Conservation (phyloP, 225 moss, liverwort and hornwort species). For the Pleurozium schreberi region DNA sequence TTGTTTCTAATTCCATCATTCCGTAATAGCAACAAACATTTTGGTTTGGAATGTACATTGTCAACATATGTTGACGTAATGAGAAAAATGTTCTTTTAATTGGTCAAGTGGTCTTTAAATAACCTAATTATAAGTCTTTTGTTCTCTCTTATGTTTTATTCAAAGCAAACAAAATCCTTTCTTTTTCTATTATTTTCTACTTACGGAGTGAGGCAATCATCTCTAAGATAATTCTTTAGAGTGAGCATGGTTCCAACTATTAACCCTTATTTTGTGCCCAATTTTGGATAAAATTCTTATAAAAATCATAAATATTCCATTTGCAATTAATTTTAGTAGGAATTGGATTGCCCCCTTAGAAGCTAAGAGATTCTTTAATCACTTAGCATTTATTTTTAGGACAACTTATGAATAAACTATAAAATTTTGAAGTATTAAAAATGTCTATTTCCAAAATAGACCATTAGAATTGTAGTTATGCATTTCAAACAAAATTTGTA, state of each 20-base stretch:
- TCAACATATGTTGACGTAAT: too few relatives aligned
- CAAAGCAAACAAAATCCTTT: neutral
- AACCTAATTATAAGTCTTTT: neutral
- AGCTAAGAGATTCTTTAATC: fast-evolving
- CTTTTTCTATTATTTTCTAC: neutral
- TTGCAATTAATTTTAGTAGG: neutral
- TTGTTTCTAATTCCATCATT: neutral
- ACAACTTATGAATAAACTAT: too few relatives aligned
- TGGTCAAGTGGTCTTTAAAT: neutral
- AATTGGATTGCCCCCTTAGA: fast-evolving
- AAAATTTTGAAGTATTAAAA: neutral
- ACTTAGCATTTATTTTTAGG: neutral
- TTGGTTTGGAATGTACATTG: fast-evolving
- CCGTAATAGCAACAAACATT: fast-evolving
- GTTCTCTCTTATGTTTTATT: neutral
- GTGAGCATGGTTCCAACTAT: too few relatives aligned
- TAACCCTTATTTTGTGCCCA: fast-evolving
- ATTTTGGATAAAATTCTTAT: neutral
- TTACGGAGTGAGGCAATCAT: neutral
- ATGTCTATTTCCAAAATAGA: fast-evolving
- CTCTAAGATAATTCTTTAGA: neutral
- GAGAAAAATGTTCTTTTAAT: too few relatives aligned
- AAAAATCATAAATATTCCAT: neutral
- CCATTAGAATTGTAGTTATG: neutral
- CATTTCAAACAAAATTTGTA: fast-evolving